Percentiles rank a stretch among this genome's conserved stretches.
Evolutionary conservation across 805 yeast species (phyloP).

Genomic region (Monosporozyma solicola): DNA sequence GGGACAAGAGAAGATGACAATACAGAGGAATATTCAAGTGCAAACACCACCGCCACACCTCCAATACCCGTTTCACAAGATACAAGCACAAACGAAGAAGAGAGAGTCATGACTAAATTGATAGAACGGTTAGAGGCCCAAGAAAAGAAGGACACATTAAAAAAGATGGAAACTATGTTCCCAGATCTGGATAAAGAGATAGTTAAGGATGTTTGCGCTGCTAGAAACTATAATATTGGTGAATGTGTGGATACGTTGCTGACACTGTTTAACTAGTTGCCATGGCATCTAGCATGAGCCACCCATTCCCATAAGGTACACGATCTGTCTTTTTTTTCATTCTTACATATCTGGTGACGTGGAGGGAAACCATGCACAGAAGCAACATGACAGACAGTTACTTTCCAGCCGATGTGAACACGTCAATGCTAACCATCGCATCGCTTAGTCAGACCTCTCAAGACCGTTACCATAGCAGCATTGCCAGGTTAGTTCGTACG

Average conservation of each 20-base stretch:
- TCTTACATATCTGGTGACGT: background rate
- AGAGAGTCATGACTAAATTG: slow-evolving; percentile 17
- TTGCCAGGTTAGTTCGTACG: background rate
- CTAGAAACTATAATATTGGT: slow-evolving; percentile 60
- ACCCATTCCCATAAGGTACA: background rate
- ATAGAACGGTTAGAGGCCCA: slow-evolving; percentile 33
- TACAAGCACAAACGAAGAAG: slow-evolving; percentile 23
- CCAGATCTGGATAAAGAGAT: slow-evolving; percentile 63
- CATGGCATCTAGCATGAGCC: background rate
- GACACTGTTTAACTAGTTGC: slow-evolving; percentile 14
- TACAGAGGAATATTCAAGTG: slow-evolving; percentile 12
- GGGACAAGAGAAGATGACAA: background rate
- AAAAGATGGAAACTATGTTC: slow-evolving; percentile 57
- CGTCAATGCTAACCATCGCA: background rate
- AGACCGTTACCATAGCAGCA: background rate
- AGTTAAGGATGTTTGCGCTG: slow-evolving; percentile 57
- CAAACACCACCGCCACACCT: background rate
- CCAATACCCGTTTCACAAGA: background rate
- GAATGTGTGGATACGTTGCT: slow-evolving; percentile 53
- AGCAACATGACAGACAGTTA: no score
- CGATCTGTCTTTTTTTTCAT: background rate
- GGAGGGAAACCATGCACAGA: background rate
- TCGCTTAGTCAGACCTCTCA: background rate
- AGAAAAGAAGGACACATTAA: slow-evolving; percentile 40
- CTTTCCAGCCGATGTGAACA: background rate